Base-by-base conservation (phyloP, 2,329 filamentous ascomycete species). In the Cladorrhinum sp. region DNA sequence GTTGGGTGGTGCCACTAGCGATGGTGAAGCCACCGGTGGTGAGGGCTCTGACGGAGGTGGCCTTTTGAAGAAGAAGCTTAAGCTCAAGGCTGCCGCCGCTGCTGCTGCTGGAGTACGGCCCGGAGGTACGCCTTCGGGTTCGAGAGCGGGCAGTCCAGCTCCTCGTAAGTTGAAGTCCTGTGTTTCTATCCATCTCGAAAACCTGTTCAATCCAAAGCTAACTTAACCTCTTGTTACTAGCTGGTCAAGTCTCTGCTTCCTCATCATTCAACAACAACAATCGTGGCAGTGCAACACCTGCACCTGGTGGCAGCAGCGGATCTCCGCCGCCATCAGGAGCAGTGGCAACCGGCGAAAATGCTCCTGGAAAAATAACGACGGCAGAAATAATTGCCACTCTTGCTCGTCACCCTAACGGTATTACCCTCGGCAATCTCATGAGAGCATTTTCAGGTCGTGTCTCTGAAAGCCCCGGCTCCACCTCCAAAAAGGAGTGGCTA, bases 11-110 rank as follows among this genome's bases (percentile, higher is more conserved):
- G 87, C 86, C 51, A 84, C 84, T 57, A 91, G 88, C 66, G 90
- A 92, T 65, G 89, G 86, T 22, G 89, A 92, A 71, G 87, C 80
- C 41, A 91, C 88, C 1, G 87, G 81, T 38, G 86, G 85, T 36
- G 86, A 88, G 68, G 87, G 85, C 77, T 87, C 85, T 1, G 85
- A 88, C 64, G 81, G 80, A 3, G 78, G 76, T 10, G 72, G 78
- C 58, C 76, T 76, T 64, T 57, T 66, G 56, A 82, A 80, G 72
- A 85, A 81, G 72, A 83, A 82, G 72, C 83, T 85, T 66, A 85
- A 83, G 71, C 73, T 85, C 60, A 74, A 78, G 56, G 76, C 79
- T 20, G 77, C 75, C 55, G 76, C 79, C 18, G 76, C 79, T 20
- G 77, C 75, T 54, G 76, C 79, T 18, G 77, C 75, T 54, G 32